Conservation (phyloP, 306 rosid genomes). For the Sechiopsis laciniata region DNA sequence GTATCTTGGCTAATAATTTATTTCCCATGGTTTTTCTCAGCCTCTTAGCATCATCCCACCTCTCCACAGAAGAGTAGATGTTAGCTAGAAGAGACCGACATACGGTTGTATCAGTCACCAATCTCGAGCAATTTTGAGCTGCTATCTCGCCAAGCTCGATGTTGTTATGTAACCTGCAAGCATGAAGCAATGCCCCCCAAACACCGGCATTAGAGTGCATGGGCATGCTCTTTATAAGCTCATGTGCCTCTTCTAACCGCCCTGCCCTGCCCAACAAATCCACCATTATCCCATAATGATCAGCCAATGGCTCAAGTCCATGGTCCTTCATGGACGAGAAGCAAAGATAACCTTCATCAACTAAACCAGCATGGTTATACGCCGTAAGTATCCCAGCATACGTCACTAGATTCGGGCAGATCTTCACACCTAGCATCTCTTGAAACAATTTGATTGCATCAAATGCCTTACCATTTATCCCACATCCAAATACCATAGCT, state of each 20-base stretch:
- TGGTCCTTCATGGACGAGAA: conserved; percentile 26
- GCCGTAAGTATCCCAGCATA: conserved; percentile 62
- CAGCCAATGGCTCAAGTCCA: conserved; percentile 20
- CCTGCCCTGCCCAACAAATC: conserved; percentile 24
- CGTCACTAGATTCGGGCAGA: conserved; percentile 53
- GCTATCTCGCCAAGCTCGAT: conserved; percentile 25
- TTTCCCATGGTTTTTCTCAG: conserved; percentile 13
- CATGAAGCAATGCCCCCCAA: conserved; percentile 25
- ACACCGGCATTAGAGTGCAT: conserved; percentile 18
- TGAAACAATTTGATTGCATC: conserved; percentile 52
- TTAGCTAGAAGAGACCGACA: conserved; percentile 17
- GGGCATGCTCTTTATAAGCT: conserved; percentile 22
- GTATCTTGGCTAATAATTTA: conserved; percentile 2
- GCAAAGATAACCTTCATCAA: conserved; percentile 64
- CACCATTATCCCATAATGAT: conserved; percentile 25
- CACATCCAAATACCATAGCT: conserved; percentile 74
- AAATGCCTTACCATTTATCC: conserved; percentile 52
- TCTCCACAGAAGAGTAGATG: conserved; percentile 23
- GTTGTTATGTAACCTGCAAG: conserved; percentile 24
- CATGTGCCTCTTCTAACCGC: conserved; percentile 20
- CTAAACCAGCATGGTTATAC: conserved; percentile 61
- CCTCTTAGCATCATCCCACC: conserved; percentile 27
- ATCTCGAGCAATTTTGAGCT: conserved; percentile 14
- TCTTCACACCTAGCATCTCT: conserved; percentile 46
- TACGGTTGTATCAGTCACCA: conserved; percentile 7